phyloP scores from a whole-genome alignment of 129 eudicot genomes.

The Saussurea involucrata region DNA sequence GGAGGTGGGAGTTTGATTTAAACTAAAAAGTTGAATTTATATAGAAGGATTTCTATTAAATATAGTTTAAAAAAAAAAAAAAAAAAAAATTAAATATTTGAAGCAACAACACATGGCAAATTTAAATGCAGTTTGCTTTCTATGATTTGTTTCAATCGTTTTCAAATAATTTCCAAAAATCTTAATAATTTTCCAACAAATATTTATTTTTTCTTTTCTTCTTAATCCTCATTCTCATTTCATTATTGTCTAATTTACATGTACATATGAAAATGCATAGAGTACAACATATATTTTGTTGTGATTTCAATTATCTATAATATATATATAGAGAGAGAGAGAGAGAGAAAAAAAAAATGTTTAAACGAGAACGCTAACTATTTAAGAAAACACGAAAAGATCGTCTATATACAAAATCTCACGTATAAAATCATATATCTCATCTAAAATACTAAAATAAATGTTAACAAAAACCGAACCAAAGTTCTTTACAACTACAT shows the following conservation, averaged over 20 bases:
- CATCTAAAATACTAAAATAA: neutral
- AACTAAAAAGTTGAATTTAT: constrained; percentile 14
- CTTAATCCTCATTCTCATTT: too few relatives aligned
- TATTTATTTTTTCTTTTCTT: too few relatives aligned
- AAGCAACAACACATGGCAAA: constrained; percentile 24
- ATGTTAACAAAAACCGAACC: neutral
- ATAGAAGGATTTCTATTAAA: constrained; percentile 5
- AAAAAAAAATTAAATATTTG: neutral
- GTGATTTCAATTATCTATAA: neutral
- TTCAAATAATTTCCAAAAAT: constrained; percentile 15
- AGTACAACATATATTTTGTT: too few relatives aligned
- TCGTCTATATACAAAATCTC: too few relatives aligned
- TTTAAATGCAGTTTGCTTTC: neutral
- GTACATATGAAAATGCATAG: too few relatives aligned
- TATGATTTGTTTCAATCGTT: neutral
- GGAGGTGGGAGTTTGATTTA: neutral
- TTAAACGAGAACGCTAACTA: too few relatives aligned
- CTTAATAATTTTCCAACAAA: neutral
- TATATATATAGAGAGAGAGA: too few relatives aligned
- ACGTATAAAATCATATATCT: neutral
- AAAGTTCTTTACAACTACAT: neutral
- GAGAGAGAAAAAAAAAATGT: too few relatives aligned
- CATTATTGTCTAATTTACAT: too few relatives aligned
- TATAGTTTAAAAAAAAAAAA: neutral
- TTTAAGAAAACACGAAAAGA: too few relatives aligned